phyloP scores from a whole-genome alignment of 2,329 filamentous ascomycete species.

The Byssothecium circinans region DNA sequence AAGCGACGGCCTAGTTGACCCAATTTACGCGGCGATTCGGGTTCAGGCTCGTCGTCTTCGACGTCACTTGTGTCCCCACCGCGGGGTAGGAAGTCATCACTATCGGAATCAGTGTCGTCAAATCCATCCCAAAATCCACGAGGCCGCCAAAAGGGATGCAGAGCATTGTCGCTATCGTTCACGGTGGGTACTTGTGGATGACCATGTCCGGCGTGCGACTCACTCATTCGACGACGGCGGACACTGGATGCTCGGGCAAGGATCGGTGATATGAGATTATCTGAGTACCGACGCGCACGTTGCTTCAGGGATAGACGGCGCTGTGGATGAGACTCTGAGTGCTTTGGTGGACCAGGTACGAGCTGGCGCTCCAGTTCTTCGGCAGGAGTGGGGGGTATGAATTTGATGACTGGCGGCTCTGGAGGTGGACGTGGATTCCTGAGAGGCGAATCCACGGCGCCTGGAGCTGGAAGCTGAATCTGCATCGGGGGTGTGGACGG shows the following conservation, averaged over 20 bases:
- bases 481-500: conserved; percentile 43
- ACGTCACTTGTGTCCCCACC: conserved; percentile 53
- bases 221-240: conserved; percentile 24
- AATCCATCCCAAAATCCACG: conserved; percentile 65
- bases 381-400: conserved; percentile 58
- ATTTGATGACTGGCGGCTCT: conserved; percentile 57
- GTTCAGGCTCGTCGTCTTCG: conserved; percentile 22
- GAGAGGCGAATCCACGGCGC: conserved; percentile 57
- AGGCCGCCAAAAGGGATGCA: conserved; percentile 66
- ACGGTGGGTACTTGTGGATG: conserved; percentile 32
- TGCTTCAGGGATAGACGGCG: conserved; percentile 47
- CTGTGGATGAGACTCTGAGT: conserved; percentile 38
- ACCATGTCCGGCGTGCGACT: conserved; percentile 20
- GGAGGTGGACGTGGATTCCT: conserved; percentile 61
- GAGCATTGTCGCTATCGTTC: conserved; percentile 47
- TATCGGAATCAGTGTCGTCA: conserved; percentile 44
- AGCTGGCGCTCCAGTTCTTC: conserved; percentile 50
- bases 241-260: conserved; percentile 36
- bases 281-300: conserved; percentile 50
- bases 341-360: conserved; percentile 29
- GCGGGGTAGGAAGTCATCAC: conserved; percentile 43
- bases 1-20: conserved; percentile 30
- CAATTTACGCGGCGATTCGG: conserved; percentile 19
- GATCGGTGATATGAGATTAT: conserved; percentile 47
- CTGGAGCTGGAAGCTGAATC: conserved; percentile 21